Evolutionary conservation across 768 basidiomycete species (phyloP), one percentile per base, ranked within the genome.

Genomic region (Tulasnella sp.): DNA sequence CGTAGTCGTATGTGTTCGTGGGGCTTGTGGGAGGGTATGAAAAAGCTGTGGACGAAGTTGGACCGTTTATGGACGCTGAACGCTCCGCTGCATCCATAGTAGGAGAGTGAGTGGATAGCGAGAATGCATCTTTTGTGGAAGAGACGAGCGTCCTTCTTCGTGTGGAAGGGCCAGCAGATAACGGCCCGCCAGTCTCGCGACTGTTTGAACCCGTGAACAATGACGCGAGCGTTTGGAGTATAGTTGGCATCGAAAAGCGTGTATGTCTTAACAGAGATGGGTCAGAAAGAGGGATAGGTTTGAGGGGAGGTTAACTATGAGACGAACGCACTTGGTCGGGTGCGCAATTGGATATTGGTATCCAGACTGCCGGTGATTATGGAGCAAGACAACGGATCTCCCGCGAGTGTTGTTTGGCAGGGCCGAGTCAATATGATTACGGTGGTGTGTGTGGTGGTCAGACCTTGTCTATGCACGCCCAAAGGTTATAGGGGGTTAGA

Each of bases 101-200:
- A 15, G 85, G 85, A 24, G 86, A 85, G 24, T 82, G 80, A 2
- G 81, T 81, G 46, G 88, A 87, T 31, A 94, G 76, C 50, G 87
- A 85, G 72, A 93, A 93, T 62, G 92, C 90, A 69, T 92, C 90
- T 67, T 85, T 81, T 4, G 91, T 92, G 15, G 81, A 81, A 30
- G 80, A 80, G 64, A 92, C 79, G 27, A 85, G 80, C 69, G 84
- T 56, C 79, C 65, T 78, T 68, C 77, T 77, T 53, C 45, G 59
- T 31, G 62, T 5, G 52, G 48, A 31, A 24, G 50, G 30, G 49
- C 60, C 38, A n/a, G 43, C 60, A 29, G 60, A 44, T 46, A 54
- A n/a, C 30, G 49, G 21, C 17, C 22, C n/a, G n/a, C n/a, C 22
- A 21, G 49, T 45, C 46, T 64, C 57, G 44, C 62, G 61, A 42